Base-by-base conservation (phyloP, 2,329 filamentous ascomycete species). In the Thelonectria rubi region DNA sequence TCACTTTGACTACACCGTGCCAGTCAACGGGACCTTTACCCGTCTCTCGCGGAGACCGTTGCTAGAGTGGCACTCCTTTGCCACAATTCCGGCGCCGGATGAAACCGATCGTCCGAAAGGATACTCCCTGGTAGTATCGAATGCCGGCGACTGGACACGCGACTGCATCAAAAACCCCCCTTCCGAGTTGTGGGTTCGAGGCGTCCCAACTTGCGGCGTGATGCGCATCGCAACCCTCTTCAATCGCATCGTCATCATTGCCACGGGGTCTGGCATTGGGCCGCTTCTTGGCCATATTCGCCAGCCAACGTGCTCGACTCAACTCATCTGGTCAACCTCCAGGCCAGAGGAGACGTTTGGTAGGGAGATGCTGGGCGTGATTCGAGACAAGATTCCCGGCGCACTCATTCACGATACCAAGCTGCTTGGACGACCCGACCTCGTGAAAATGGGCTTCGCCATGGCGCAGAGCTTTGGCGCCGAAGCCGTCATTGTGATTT, bases 41-140 rank as follows among this genome's bases (percentile, higher is more conserved):
- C 86, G 89, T 42, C 77, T 93, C 21, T 85, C 89, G 3, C 82
- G 84, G 55, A 80, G 82, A 9, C 90, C 90, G 0, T 79, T 92
- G 40, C 77, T 83, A 9, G 91, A 94, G 75, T 92, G 89, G 82
- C 91, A 94, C 77, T 86, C 88, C 0, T 94, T 94, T 72, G 91
- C 91, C 45, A 89, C 88, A 1, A 91, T 93, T 62, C 87, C 90
- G 1, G 83, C 86, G 61, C 81, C 84, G 2, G 73, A 79, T 55
- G 59, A 65, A 11, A 72, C 69, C 21, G 55, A 65, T 1, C 60
- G 69, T 2, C 67, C 68, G 18, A 69, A 68, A 40, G 88, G 86
- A 14, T 92, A 89, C 77, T 91, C 88, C 0, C 80, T 91, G 30
- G 79, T 93, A 30, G 82, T 93, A 26, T 91, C 89, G 55, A 89